Base-by-base conservation (phyloP, 2,329 filamentous ascomycete species). In the Colletotrichum lentis region DNA sequence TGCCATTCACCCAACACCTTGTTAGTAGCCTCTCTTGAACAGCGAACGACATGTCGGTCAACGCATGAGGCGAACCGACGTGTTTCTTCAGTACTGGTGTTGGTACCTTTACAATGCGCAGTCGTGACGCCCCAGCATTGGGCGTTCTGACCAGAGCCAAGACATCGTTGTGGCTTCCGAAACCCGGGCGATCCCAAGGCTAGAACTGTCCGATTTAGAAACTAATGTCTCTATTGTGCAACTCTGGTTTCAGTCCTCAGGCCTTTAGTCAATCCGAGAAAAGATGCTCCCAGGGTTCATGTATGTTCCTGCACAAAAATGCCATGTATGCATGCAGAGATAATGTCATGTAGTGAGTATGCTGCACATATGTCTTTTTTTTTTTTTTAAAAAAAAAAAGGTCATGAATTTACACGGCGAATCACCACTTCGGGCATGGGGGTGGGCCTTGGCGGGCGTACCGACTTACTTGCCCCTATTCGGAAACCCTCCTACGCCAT, bases 391-490 rank as follows among this genome's bases (percentile, higher is more conserved):
- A 24, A 41, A 37, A 63, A 41, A 18, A 35, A 31, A 24, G 14
- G 5, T n/a, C n/a, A 10, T 31, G 4, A 8, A 47, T 22, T 5
- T 41, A 12, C 39, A 12, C 6, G 18, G 14, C 46, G 11, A 39
- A 31, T 52, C 12, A 14, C 22, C 16, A 11, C 22, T n/a, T 43
- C 53, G 35, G 31, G 14, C 35, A 22, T 58, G 58, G 53, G 64
- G 47, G n/a, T 47, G 27, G 27, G 27, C 6, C 27, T 20, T 11
- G 35, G 49, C 53, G 60, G 24, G 56, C 65, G 61, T 65, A n/a
- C 18, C 55, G 37, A 44, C 65, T 59, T 65, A 50, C 65, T 59
- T 68, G 65, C 65, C 65, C 64, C 61, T n/a, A 68, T 68, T 68
- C 65, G 65, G 55, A 68, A 68, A 60, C 27, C 7, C 35, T 41